Conservation (phyloP, 176 grass and related monocot species). For the Triticum turgidum region DNA sequence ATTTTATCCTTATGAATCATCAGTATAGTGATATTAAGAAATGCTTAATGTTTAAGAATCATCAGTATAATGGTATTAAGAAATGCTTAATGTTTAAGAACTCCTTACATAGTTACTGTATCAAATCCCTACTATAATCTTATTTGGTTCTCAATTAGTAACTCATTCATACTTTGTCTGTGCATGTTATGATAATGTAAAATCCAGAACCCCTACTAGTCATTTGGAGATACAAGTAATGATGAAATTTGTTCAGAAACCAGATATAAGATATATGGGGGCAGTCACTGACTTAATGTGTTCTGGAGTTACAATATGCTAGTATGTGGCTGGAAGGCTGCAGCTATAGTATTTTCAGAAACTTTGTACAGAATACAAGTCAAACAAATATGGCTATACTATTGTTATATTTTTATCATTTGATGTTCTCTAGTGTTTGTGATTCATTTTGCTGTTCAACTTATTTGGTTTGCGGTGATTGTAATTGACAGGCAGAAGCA, state of each 20-base stretch:
- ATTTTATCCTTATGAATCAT: not conserved
- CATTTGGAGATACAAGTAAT: conserved; percentile 11
- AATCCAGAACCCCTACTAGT: not conserved
- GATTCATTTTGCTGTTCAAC: conserved; percentile 18
- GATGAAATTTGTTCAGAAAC: conserved; percentile 4
- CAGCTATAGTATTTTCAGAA: conserved; percentile 25
- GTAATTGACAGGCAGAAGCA: conserved; percentile 40
- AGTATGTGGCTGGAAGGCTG: not conserved
- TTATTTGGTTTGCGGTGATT: conserved; percentile 25
- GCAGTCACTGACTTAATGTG: conserved; percentile 3
- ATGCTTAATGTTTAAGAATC: not conserved
- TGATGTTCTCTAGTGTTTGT: conserved; percentile 6
- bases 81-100: not conserved
- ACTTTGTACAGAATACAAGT: conserved; percentile 1
- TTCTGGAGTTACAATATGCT: conserved; percentile 2
- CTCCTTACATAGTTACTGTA: not conserved
- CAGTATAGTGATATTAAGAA: not conserved
- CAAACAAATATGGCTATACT: not conserved
- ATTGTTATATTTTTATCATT: conserved; percentile 17
- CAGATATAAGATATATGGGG: not conserved
- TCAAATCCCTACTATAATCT: not conserved
- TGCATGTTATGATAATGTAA: conserved; percentile 18
- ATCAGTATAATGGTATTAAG: not conserved
- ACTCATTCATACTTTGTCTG: not conserved
- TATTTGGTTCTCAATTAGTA: not conserved